These are phyloP conservation scores for Paraphoma sp. DNA, from an alignment of 2,329 filamentous ascomycete genomes.

Conservation along the genomic window DNA sequence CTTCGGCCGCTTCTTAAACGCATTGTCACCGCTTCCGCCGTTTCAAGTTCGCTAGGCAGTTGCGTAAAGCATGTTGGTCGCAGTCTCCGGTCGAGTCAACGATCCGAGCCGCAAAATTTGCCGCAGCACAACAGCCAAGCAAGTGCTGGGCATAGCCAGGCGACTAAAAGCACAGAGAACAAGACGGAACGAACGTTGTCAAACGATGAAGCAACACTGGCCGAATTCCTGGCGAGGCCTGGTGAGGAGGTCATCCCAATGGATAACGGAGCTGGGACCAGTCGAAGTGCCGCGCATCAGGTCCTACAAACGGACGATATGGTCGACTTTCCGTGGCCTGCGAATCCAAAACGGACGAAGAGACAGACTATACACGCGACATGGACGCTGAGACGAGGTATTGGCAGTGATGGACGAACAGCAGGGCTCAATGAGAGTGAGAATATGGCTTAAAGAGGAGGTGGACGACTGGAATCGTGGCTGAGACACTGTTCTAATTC, in stretches of 20 bases:
- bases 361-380: constrained; percentile 4
- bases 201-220: not conserved
- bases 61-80: constrained; percentile 7
- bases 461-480: too few species aligned
- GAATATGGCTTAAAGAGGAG: too few species aligned
- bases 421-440: not conserved
- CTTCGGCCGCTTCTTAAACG: constrained; percentile 56
- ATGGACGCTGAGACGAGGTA: constrained; percentile 2
- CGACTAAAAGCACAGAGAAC: not conserved
- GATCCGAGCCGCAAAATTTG: not conserved
- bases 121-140: constrained; percentile 3
- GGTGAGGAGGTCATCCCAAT: constrained; percentile 5
- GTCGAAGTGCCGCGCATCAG: not conserved
- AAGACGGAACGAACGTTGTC: not conserved
- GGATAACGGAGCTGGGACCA: not conserved
- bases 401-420: not conserved
- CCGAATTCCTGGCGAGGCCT: constrained; percentile 6
- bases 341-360: not conserved
- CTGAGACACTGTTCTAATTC: too few species aligned
- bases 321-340: constrained; percentile 5
- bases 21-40: constrained; percentile 2
- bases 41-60: not conserved
- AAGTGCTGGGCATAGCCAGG: not conserved
- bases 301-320: not conserved
- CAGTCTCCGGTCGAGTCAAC: constrained; percentile 3